Evolutionary conservation across 1,284 basidiomycete species (phyloP).

Genomic region (Apiotrichum brassicae): DNA sequence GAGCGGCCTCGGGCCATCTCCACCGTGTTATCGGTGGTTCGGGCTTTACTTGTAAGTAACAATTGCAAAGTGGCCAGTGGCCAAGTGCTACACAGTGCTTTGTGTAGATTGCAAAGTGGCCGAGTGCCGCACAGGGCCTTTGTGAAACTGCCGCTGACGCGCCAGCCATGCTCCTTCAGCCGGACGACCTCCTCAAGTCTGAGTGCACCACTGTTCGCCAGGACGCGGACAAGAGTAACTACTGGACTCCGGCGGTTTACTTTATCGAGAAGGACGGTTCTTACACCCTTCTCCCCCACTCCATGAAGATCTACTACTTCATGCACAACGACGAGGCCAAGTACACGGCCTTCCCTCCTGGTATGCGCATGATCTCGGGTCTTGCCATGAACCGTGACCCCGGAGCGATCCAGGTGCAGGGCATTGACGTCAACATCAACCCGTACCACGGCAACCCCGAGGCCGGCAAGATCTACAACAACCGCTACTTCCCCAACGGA

Average conservation of each 20-base stretch:
- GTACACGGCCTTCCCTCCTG: conserved; percentile 39
- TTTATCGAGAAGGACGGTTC: conserved; percentile 35
- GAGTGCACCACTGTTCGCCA: conserved; percentile 24
- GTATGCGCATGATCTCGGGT: conserved; percentile 49
- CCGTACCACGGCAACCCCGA: conserved; percentile 5
- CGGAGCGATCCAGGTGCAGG: not conserved
- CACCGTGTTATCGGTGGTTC: conserved; percentile 44
- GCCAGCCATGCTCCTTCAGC: too few species aligned
- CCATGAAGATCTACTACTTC: conserved; percentile 41
- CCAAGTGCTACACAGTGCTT: too few species aligned
- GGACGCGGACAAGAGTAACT: conserved; percentile 40
- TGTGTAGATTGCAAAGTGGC: too few species aligned
- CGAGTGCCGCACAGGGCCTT: too few species aligned
- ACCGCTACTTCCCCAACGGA: conserved; percentile 16
- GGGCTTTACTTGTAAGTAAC: conserved; percentile 27
- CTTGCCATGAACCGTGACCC: conserved; percentile 23
- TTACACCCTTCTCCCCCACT: conserved; percentile 28
- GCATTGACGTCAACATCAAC: not conserved
- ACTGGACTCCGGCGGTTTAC: conserved; percentile 46
- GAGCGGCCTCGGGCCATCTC: conserved; percentile 35
- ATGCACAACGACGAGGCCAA: conserved; percentile 3
- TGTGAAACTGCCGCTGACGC: too few species aligned
- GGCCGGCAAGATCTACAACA: not conserved
- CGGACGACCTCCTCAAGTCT: conserved; percentile 18
- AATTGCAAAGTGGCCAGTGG: too few species aligned